These are phyloP conservation scores for Corylus avellana DNA, from an alignment of 306 rosid genomes.

Conservation along the genomic window DNA sequence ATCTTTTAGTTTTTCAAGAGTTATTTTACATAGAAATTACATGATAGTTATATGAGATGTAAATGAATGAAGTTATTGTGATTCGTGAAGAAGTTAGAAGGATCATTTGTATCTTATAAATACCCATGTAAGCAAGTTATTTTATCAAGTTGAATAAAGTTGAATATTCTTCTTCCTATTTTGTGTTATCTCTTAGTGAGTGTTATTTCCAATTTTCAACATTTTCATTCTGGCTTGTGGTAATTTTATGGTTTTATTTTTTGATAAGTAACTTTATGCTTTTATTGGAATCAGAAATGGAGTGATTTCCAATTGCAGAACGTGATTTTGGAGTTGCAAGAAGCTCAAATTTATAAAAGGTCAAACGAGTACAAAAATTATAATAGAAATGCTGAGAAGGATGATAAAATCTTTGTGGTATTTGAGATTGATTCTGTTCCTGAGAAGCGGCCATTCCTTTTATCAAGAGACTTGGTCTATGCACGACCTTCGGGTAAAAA, in stretches of 20 bases:
- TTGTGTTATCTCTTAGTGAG: too few relatives aligned
- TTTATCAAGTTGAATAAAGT: too few relatives aligned
- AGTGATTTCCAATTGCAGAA: slow-evolving; percentile 5
- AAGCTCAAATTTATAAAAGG: background rate
- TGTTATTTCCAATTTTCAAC: too few relatives aligned
- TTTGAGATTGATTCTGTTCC: slow-evolving; percentile 28
- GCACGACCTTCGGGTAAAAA: slow-evolving; percentile 15
- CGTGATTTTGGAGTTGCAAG: slow-evolving; percentile 19
- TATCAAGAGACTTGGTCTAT: slow-evolving; percentile 34
- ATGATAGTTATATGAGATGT: too few relatives aligned
- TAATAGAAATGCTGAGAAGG: background rate
- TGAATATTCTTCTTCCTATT: too few relatives aligned
- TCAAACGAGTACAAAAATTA: background rate
- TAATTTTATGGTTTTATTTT: background rate
- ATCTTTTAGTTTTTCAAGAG: too few relatives aligned
- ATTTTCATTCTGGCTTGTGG: too few relatives aligned
- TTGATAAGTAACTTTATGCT: background rate
- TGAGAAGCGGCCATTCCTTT: slow-evolving; percentile 25
- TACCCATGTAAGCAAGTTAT: too few relatives aligned
- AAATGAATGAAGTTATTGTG: too few relatives aligned
- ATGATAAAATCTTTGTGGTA: slow-evolving; percentile 20
- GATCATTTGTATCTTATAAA: too few relatives aligned
- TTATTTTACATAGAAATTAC: too few relatives aligned
- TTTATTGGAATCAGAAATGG: slow-evolving; percentile 17
- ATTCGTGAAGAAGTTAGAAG: too few relatives aligned